Conservation (phyloP, 352 stramenopile genomes). For the Globisporangium alternatum region DNA sequence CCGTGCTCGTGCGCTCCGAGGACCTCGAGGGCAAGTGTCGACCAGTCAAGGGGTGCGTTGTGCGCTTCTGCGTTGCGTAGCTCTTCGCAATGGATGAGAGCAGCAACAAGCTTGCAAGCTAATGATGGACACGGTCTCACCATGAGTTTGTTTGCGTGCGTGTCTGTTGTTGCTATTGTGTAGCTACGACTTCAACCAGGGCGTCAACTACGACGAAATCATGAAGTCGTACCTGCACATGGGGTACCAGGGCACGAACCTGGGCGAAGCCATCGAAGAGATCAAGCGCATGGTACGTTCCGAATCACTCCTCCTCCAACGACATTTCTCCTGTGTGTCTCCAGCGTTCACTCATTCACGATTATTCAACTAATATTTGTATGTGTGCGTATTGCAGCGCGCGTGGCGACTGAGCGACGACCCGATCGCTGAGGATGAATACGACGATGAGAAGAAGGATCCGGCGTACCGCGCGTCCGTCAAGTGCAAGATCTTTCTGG, state of each 20-base stretch:
- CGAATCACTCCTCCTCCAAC: not conserved
- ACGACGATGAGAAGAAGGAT: slow-evolving; percentile 89
- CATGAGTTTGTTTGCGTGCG: not conserved
- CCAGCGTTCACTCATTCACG: not conserved
- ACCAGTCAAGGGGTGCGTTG: slow-evolving; percentile 34
- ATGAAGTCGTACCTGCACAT: slow-evolving; percentile 83
- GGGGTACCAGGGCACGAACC: slow-evolving; percentile 96
- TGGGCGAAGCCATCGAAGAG: slow-evolving; percentile 96
- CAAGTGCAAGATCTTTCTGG: slow-evolving; percentile 99
- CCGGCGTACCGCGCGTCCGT: slow-evolving; percentile 70
- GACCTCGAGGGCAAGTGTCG: slow-evolving; percentile 66
- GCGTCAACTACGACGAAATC: slow-evolving; percentile 84
- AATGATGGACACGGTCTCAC: not conserved
- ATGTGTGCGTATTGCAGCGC: slow-evolving; percentile 40
- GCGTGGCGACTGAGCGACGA: slow-evolving; percentile 96
- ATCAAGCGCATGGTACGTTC: slow-evolving; percentile 95
- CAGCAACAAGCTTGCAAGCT: not conserved
- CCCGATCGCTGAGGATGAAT: slow-evolving; percentile 88
- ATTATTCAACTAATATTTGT: not conserved
- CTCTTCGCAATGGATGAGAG: not conserved
- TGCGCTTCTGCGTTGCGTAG: not conserved
- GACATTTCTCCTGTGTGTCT: not conserved
- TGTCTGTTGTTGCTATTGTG: not conserved
- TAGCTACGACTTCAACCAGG: slow-evolving; percentile 91
- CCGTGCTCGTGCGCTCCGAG: slow-evolving; percentile 76